Base-by-base conservation (phyloP, 208 protist species). In the Leishmania martiniquensis region DNA sequence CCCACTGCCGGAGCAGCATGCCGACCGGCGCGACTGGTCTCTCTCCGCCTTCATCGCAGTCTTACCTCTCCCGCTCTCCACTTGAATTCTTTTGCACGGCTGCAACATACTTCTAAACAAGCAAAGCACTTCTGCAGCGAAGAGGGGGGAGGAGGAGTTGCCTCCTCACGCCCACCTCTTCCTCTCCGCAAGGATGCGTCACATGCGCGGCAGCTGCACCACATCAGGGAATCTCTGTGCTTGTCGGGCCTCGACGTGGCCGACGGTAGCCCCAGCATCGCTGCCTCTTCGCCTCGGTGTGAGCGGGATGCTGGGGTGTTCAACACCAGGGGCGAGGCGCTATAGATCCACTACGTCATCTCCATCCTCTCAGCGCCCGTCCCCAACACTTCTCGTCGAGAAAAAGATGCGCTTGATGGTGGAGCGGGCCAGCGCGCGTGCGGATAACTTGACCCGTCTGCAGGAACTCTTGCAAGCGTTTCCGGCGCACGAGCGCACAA, bases 381-480 rank as follows among this genome's bases (percentile, higher is more conserved):
- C 42, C 42, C 9, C 44, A 1, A 12, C 47, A 25, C 4, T 12
- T 47, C 42, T 69, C 34, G 22, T 69, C 42, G 42, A 37, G 34
- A 22, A 69, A 44, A 69, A 32, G 22, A 49, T 0, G 65, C 65
- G 34, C 42, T 51, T 69, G 37, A 69, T 69, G 65, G 34, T 42
- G 9, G 65, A 69, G 42, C 47, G 65, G 65, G 22, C 65, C 42
- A 69, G 9, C 25, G 65, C 65, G 37, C 39, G 65, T n/a, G 37
- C 37, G 65, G 65, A 69, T 15, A 69, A 69, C 42, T 13, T 69
- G 65, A 34, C 22, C 17, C 78, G 72, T 22, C 39, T 82, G 52
- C 78, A 72, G 20, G 72, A 65, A 34, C 70, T 82, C 20, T 68
- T 82, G 15, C 37, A 70, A 4, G 49, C 70, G 37, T 57, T 57